A percentile compares a stretch with the other conserved stretches of the same genome.
Evolutionary conservation across 2,329 filamentous ascomycete genomes (phyloP).

Genomic region (Penicillium concentricum): DNA sequence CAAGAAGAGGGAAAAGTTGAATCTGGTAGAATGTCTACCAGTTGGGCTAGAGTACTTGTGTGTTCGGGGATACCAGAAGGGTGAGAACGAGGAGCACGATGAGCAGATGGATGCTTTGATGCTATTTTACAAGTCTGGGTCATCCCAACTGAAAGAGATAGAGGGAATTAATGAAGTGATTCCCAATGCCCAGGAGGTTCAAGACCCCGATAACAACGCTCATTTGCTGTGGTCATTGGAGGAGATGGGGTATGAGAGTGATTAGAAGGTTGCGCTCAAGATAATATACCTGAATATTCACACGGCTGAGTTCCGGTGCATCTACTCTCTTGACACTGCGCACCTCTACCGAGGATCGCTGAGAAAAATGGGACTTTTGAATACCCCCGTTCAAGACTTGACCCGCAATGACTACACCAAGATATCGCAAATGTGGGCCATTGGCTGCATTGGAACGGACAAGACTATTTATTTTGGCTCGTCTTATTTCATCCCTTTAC

Average conservation of each 20-base stretch:
- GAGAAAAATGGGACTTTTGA: no score
- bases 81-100: constrained; percentile 2
- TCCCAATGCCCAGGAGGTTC: constrained; percentile 7
- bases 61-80: constrained; percentile 18
- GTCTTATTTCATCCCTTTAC: no score
- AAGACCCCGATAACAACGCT: constrained; percentile 3
- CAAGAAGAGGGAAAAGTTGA: background rate
- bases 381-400: no score
- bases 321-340: background rate
- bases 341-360: no score
- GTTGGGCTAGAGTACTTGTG: constrained; percentile 17
- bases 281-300: background rate
- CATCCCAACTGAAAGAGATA: constrained; percentile 7
- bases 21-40: constrained; percentile 9
- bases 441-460: no score
- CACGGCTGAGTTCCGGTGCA: background rate
- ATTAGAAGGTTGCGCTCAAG: background rate
- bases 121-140: background rate
- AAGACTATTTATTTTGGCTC: no score
- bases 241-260: background rate
- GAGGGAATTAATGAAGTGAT: constrained; percentile 13
- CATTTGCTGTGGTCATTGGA: constrained; percentile 1
- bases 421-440: no score
- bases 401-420: no score
- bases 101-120: constrained; percentile 13